Base-by-base conservation (phyloP, 441 rosid species). In the Erodium trifolium region DNA sequence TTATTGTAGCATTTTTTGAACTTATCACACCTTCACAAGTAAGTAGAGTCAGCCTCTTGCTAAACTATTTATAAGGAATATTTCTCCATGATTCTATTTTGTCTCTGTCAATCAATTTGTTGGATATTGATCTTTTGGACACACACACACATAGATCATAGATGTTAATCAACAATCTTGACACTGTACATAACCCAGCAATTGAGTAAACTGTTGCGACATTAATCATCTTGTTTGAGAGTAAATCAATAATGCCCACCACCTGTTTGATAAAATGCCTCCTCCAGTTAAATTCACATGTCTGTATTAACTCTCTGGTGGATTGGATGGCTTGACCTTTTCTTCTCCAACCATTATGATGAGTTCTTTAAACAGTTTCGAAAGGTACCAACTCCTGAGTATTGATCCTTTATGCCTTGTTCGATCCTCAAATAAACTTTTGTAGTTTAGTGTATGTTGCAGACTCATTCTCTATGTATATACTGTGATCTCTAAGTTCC, bases 51-150 rank as follows among this genome's bases (percentile, higher is more conserved):
- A 62, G 73, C 64, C 49, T 70, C 67, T 72, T 60, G 3, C 71
- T 70, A 73, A 71, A 80, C 82, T 77, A 75, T 78, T 74, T 76
- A 78, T 31, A 78, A 59, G 83, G 86, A 79, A 79, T 77, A 80
- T 47, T 79, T 74, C 78, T 65, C 71, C 65, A 76, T 67, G 78
- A 78, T 83, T 77, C 77, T 76, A 69, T 80, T 77, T 72, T 82
- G 84, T 78, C 83, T 73, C 67, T 65, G 65, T 78, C 81, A 76
- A 75, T 75, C 78, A 73, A 73, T 68, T 70, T 47, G 14, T 47
- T 14, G 53, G 53, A 13, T 47, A 3, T 47, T 47, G n/a, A 13
- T 47, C 5, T 59, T 5, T 19, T 47, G 53, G 53, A 47, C 53
- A 47, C 53, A 47, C 34, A 31, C 27, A 23, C 27, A 23, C 27